phyloP scores from a whole-genome alignment of 2,329 filamentous ascomycete genomes.

The Aspergillus transmontanensis region DNA sequence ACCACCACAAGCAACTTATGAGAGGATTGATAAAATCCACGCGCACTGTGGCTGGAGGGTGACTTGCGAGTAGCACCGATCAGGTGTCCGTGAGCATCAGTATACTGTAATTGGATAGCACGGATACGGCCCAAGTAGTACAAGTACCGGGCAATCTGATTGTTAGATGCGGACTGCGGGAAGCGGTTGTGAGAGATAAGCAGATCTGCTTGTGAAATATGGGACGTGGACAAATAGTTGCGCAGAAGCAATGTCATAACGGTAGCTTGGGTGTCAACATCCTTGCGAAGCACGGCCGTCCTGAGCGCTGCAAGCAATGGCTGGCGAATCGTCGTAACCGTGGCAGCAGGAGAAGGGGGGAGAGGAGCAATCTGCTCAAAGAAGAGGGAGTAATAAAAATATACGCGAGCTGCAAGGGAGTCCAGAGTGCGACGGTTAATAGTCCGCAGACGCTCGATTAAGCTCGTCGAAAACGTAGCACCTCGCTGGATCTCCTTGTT shows the following conservation, averaged over 20 bases:
- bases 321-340: slow-evolving; percentile 82
- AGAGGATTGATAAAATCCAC: slow-evolving; percentile 93
- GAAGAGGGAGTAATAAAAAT: slow-evolving; percentile 97
- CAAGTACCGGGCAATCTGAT: slow-evolving; percentile 94
- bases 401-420: slow-evolving; percentile 89
- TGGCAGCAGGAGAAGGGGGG: slow-evolving; percentile 84
- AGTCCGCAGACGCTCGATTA: slow-evolving; percentile 82
- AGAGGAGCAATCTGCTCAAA: slow-evolving; percentile 86
- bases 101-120: slow-evolving; percentile 94
- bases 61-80: slow-evolving; percentile 93
- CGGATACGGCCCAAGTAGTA: slow-evolving; percentile 97
- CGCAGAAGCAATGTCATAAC: slow-evolving; percentile 93
- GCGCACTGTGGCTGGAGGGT: slow-evolving; percentile 82
- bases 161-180: slow-evolving; percentile 91
- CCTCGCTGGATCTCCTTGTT: slow-evolving; percentile 78
- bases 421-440: slow-evolving; percentile 94
- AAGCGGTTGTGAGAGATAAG: slow-evolving; percentile 96
- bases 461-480: slow-evolving; percentile 77
- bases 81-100: slow-evolving; percentile 92
- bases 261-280: slow-evolving; percentile 94
- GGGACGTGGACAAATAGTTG: slow-evolving; percentile 93
- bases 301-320: slow-evolving; percentile 84
- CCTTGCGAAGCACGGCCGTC: slow-evolving; percentile 94
- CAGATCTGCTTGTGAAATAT: slow-evolving; percentile 94
- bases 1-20: slow-evolving; percentile 97